These are phyloP conservation scores for Colletotrichum cereale DNA, from an alignment of 2,329 filamentous ascomycete species.

Conservation along the genomic window DNA sequence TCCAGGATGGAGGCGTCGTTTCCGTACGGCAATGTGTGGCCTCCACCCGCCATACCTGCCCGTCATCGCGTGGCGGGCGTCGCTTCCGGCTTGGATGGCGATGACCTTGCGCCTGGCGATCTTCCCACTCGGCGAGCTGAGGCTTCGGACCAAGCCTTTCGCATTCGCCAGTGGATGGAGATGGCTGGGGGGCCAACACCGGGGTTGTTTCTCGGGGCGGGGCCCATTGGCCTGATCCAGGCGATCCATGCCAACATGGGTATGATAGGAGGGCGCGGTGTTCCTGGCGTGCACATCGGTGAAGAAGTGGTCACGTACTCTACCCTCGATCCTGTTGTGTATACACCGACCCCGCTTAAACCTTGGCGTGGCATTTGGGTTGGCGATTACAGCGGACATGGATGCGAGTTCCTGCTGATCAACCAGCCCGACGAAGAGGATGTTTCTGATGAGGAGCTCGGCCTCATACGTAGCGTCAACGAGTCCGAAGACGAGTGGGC, in stretches of 20 bases:
- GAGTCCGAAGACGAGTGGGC: constrained; percentile 63
- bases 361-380: constrained; percentile 94
- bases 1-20: constrained; percentile 49
- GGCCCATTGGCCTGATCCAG: constrained; percentile 43
- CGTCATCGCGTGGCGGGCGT: constrained; percentile 61
- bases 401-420: constrained; percentile 88
- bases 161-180: constrained; percentile 82
- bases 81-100: constrained; percentile 44
- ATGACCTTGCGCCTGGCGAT: constrained; percentile 46
- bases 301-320: constrained; percentile 73
- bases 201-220: constrained; percentile 48
- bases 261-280: constrained; percentile 43
- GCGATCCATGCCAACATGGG: constrained; percentile 41
- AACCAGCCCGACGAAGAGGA: constrained; percentile 76
- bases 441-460: constrained; percentile 54
- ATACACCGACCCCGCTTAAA: constrained; percentile 83
- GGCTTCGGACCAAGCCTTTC: constrained; percentile 78
- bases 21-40: constrained; percentile 76
- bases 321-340: constrained; percentile 80
- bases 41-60: constrained; percentile 77
- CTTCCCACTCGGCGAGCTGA: constrained; percentile 66
- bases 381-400: constrained; percentile 89
- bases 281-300: constrained; percentile 61
- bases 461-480: constrained; percentile 52
- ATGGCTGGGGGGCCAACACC: constrained; percentile 58